These are phyloP conservation scores for Calamus simplicifolius DNA, from an alignment of 176 grass and related monocot genomes.

Conservation along the genomic window DNA sequence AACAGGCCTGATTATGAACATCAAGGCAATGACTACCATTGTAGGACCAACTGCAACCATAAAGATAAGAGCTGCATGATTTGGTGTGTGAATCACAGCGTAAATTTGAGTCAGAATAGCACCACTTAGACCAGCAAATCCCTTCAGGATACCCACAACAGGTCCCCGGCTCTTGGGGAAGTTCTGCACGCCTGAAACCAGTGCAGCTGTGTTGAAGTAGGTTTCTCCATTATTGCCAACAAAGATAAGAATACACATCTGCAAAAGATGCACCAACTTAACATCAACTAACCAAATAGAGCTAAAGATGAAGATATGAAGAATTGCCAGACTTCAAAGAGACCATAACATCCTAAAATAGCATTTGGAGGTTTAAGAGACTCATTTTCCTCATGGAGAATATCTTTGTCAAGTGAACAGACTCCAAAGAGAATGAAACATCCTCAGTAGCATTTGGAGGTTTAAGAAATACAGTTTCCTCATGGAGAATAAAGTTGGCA, in stretches of 20 bases:
- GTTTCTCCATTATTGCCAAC: slow-evolving; percentile 1
- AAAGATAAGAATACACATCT: slow-evolving; percentile 12
- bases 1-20: slow-evolving; percentile 5
- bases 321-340: too few species aligned
- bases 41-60: slow-evolving; percentile 7
- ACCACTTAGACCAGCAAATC: slow-evolving; percentile 6
- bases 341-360: too few species aligned
- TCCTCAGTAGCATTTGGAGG: too few species aligned
- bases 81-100: neutral
- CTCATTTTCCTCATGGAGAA: too few species aligned
- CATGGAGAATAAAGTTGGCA: too few species aligned
- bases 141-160: slow-evolving; percentile 3
- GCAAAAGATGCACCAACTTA: neutral
- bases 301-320: too few species aligned
- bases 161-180: slow-evolving; percentile 11
- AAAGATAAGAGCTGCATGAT: slow-evolving; percentile 3
- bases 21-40: neutral
- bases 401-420: too few species aligned
- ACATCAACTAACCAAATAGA: neutral
- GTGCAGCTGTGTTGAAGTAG: neutral
- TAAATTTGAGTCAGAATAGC: slow-evolving; percentile 10
- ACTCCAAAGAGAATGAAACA: too few species aligned
- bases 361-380: too few species aligned
- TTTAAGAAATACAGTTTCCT: too few species aligned
- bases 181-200: slow-evolving; percentile 6